Percentiles rank a stretch among this genome's conserved stretches.
Evolutionary conservation across 2,329 filamentous ascomycete genomes (phyloP).

Genomic region (Hypoxylon sp.): DNA sequence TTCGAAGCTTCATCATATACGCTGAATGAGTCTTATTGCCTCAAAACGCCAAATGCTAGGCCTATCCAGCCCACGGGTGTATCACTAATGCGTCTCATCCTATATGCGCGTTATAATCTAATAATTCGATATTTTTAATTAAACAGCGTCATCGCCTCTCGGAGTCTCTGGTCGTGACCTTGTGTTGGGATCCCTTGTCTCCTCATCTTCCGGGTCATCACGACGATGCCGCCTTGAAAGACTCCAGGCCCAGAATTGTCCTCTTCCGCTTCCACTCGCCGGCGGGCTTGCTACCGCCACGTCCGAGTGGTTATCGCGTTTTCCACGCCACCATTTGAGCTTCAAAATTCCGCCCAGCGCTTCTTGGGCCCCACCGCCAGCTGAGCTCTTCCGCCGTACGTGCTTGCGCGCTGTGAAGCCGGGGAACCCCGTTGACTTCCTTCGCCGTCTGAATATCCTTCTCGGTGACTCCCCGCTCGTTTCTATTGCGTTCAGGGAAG

Average conservation of each 20-base stretch:
- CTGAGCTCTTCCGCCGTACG: conserved; percentile 55
- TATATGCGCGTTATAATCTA: conserved; percentile 27
- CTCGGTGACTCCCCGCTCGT: conserved; percentile 44
- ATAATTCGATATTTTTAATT: conserved; percentile 24
- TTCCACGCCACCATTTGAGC: conserved; percentile 65
- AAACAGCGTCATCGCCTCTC: conserved; percentile 49
- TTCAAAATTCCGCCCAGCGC: conserved; percentile 66
- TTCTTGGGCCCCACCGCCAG: conserved; percentile 59
- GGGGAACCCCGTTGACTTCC: conserved; percentile 72
- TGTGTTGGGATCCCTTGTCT: conserved; percentile 13
- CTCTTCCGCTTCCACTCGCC: conserved; percentile 36
- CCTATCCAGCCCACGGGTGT: conserved; percentile 41
- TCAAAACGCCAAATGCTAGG: conserved; percentile 23
- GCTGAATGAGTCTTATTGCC: conserved; percentile 28
- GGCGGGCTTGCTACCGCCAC: conserved; percentile 44
- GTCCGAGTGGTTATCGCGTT: conserved; percentile 35
- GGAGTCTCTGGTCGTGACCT: conserved; percentile 29
- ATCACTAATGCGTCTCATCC: conserved; percentile 20
- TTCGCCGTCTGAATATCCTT: conserved; percentile 58
- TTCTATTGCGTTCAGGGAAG: conserved; percentile 46
- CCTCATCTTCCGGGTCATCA: conserved; percentile 23
- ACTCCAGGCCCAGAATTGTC: conserved; percentile 39
- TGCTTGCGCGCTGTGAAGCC: conserved; percentile 67
- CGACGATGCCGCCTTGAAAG: conserved; percentile 18
- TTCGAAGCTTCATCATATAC: not conserved